These are phyloP conservation scores for Trypanosoma caninum DNA, from an alignment of 208 protist species.

Conservation along the genomic window DNA sequence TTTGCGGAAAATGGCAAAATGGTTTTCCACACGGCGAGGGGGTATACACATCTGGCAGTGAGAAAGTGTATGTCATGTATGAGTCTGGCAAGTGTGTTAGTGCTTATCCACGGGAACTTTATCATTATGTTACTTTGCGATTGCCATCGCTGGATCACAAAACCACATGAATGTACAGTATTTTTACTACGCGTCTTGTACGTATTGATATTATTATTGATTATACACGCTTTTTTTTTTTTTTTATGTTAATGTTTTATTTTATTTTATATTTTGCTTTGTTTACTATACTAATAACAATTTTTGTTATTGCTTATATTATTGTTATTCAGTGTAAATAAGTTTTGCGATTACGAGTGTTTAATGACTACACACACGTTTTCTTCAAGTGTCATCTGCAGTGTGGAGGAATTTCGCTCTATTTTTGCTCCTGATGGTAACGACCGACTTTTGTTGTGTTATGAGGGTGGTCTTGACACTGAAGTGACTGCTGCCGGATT, in stretches of 20 bases:
- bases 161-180: no score
- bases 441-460: conserved; percentile 61
- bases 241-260: background rate
- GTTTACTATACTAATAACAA: background rate
- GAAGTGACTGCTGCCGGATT: conserved; percentile 35
- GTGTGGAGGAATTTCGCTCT: conserved; percentile 45
- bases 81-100: conserved; percentile 14
- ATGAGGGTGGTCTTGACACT: conserved; percentile 54
- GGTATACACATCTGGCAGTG: conserved; percentile 7
- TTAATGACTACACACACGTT: background rate
- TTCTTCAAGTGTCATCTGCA: conserved; percentile 36
- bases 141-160: conserved; percentile 1
- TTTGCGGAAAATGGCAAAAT: conserved; percentile 48
- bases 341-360: background rate
- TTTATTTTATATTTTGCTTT: background rate
- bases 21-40: conserved; percentile 62
- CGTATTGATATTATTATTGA: background rate
- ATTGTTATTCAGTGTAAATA: background rate
- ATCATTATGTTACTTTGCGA: conserved; percentile 19
- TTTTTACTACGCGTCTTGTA: no score
- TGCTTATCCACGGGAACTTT: background rate
- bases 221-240: background rate
- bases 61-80: conserved; percentile 14
- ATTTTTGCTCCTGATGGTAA: conserved; percentile 33
- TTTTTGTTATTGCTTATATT: conserved; percentile 4